Evolutionary conservation across 2,329 filamentous ascomycete genomes (phyloP).

Genomic region (Clarireedia paspali): DNA sequence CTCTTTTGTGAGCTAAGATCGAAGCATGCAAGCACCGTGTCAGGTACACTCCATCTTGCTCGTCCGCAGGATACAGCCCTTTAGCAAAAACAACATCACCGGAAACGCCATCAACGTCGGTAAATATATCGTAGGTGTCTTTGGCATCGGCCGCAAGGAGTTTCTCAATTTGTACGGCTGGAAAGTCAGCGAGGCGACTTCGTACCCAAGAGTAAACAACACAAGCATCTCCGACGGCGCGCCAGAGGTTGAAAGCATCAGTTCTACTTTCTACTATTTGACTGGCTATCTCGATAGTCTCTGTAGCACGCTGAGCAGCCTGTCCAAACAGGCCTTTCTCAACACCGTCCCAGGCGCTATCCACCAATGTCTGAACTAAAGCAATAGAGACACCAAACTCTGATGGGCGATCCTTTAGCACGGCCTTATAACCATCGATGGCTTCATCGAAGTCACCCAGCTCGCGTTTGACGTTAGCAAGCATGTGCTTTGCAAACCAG

Average conservation of each 20-base stretch:
- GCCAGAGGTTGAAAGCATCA: conserved; percentile 91
- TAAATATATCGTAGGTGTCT: conserved; percentile 51
- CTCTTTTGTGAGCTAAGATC: conserved; percentile 81
- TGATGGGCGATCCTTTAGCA: conserved; percentile 57
- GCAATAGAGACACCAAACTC: conserved; percentile 88
- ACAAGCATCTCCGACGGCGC: conserved; percentile 81
- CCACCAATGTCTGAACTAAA: conserved; percentile 78
- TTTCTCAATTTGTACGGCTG: conserved; percentile 45
- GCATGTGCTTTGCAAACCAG: conserved; percentile 97
- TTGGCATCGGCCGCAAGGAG: conserved; percentile 51
- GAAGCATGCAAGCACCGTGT: conserved; percentile 59
- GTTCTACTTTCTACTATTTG: conserved; percentile 52
- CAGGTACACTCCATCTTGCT: conserved; percentile 35
- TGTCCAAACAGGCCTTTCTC: conserved; percentile 84
- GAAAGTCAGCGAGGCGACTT: conserved; percentile 55
- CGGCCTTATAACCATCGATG: conserved; percentile 65
- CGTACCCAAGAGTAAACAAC: conserved; percentile 76
- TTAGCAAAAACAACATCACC: conserved; percentile 31
- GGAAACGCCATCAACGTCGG: conserved; percentile 61
- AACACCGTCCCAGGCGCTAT: conserved; percentile 68
- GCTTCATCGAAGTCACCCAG: conserved; percentile 85
- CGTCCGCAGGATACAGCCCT: conserved; percentile 26
- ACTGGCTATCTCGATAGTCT: conserved; percentile 61
- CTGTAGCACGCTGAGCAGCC: conserved; percentile 60
- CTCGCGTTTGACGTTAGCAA: conserved; percentile 89